Evolutionary conservation across 148 eudicot genomes (phyloP).

Genomic region (Cornus suecica): DNA sequence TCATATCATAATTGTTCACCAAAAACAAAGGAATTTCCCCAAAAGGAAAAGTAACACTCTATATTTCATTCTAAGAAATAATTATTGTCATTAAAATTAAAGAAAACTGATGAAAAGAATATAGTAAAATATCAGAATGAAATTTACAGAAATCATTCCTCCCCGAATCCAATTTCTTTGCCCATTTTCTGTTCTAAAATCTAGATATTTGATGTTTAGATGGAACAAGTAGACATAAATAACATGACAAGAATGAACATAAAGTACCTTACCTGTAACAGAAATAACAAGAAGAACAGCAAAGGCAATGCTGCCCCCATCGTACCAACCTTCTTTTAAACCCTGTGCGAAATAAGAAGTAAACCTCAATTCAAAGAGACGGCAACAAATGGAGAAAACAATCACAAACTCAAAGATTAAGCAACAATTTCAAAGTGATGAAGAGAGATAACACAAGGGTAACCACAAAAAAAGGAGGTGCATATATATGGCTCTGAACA

Average conservation of each 20-base stretch:
- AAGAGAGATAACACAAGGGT: too few relatives aligned
- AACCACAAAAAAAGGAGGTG: not conserved
- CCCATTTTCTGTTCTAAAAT: not conserved
- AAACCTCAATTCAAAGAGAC: not conserved
- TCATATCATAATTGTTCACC: not conserved
- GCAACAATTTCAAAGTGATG: not conserved
- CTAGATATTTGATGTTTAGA: not conserved
- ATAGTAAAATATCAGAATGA: not conserved
- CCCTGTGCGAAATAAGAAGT: slow-evolving; percentile 44
- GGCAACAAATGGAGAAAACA: not conserved
- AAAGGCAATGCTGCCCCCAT: slow-evolving; percentile 94
- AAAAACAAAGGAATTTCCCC: not conserved
- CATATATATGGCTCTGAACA: not conserved
- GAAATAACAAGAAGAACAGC: slow-evolving; percentile 85
- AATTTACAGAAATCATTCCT: not conserved
- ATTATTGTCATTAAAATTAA: not conserved
- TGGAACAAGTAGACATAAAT: not conserved
- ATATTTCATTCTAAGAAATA: not conserved
- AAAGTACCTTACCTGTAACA: slow-evolving; percentile 61
- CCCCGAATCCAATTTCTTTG: not conserved
- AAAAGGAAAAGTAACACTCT: not conserved
- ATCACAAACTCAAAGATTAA: not conserved
- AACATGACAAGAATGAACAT: not conserved
- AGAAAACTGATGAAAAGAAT: not conserved
- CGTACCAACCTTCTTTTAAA: slow-evolving; percentile 80